Evolutionary conservation across 1,139 yeast genomes (phyloP).

Genomic region (Tardiomyces blankii): DNA sequence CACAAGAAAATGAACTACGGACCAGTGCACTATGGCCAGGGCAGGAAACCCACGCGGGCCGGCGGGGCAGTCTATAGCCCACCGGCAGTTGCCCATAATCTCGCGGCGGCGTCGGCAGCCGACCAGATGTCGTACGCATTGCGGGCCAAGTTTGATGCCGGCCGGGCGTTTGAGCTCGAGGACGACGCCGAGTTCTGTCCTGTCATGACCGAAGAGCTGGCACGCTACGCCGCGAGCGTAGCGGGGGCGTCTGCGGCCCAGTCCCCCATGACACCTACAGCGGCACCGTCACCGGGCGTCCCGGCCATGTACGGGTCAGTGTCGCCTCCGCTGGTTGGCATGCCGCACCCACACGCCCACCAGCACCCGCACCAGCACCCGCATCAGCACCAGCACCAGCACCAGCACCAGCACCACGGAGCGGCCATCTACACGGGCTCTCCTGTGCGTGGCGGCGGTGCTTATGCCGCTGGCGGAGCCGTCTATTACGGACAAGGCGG

Average conservation of each 20-base stretch:
- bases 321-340: neutral
- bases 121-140: neutral
- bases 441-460: neutral
- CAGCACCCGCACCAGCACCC: neutral
- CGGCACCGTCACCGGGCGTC: neutral
- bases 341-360: neutral
- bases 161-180: neutral
- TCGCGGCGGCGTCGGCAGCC: neutral
- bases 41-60: neutral
- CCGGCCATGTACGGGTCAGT: neutral
- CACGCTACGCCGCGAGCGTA: neutral
- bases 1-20: neutral
- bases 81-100: neutral
- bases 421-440: neutral
- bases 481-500: neutral
- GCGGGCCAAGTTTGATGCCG: neutral
- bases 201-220: neutral
- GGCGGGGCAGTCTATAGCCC: neutral
- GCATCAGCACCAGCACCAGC: neutral
- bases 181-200: constrained; percentile 1
- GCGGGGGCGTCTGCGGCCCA: neutral
- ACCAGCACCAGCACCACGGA: neutral
- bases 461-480: neutral
- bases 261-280: neutral
- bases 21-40: neutral